A percentile compares a stretch with the other conserved stretches of the same genome.
Conservation (phyloP, 169 alveolate genomes). For the Miamiensis avidus region DNA sequence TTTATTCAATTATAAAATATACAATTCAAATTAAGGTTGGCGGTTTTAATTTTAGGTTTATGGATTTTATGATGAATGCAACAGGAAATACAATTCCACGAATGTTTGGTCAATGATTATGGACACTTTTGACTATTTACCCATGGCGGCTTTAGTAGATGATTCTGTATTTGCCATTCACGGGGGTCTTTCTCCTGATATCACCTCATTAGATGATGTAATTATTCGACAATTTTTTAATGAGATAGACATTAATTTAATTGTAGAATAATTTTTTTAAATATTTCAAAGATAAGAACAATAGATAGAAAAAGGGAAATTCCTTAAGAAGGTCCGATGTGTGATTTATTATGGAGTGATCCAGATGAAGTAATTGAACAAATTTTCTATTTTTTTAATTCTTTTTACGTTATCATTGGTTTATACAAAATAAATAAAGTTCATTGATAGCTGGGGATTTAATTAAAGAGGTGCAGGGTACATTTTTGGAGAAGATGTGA, state of each 20-base stretch:
- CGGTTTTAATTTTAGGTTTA: too few species aligned
- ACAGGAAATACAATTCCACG: slow-evolving; percentile 71
- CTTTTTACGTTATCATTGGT: too few species aligned
- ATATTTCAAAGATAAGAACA: neutral
- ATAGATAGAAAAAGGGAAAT: slow-evolving; percentile 47
- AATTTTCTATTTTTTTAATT: slow-evolving; percentile 1
- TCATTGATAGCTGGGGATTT: slow-evolving; percentile 93
- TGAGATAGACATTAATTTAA: neutral
- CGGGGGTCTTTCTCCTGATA: slow-evolving; percentile 86
- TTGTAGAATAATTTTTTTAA: neutral
- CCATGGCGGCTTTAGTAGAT: slow-evolving; percentile 77
- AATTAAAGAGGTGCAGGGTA: slow-evolving; percentile 93
- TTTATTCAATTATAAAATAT: too few species aligned
- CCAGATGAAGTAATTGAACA: slow-evolving; percentile 46
- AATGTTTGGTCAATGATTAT: slow-evolving; percentile 79
- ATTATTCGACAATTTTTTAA: slow-evolving; percentile 20
- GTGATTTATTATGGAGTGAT: slow-evolving; percentile 51
- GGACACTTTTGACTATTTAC: slow-evolving; percentile 84
- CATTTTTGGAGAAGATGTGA: slow-evolving; percentile 81
- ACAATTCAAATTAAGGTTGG: too few species aligned
- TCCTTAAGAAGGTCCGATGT: slow-evolving; percentile 50
- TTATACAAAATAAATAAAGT: slow-evolving; percentile 39
- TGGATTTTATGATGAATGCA: slow-evolving; percentile 85
- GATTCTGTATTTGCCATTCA: slow-evolving; percentile 81
- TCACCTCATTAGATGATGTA: slow-evolving; percentile 64